These are phyloP conservation scores for Paraphoma sp. DNA, from an alignment of 2,329 filamentous ascomycete genomes.

Conservation along the genomic window DNA sequence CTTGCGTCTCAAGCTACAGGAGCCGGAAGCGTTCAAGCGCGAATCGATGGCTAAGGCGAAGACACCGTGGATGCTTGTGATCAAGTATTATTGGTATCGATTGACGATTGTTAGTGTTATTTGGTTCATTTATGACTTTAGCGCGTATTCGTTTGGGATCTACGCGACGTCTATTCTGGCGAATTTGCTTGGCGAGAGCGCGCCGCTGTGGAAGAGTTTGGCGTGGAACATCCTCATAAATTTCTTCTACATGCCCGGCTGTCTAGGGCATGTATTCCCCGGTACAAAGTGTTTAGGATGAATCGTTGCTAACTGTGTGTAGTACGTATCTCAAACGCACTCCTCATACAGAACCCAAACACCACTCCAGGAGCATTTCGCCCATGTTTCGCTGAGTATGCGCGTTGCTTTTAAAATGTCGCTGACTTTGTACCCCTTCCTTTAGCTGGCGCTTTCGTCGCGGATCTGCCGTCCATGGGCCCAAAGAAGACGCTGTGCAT, in stretches of 20 bases:
- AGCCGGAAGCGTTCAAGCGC: slow-evolving; percentile 61
- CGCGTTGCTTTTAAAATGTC: too few relatives aligned
- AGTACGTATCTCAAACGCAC: too few relatives aligned
- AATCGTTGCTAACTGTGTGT: too few relatives aligned
- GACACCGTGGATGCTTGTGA: slow-evolving; percentile 51
- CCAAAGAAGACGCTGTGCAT: slow-evolving; percentile 75
- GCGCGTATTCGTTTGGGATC: slow-evolving; percentile 82
- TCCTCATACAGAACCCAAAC: too few relatives aligned
- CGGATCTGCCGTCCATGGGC: slow-evolving; percentile 72
- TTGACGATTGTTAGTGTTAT: slow-evolving; percentile 62
- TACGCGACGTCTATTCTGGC: slow-evolving; percentile 79
- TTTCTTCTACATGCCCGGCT: slow-evolving; percentile 86
- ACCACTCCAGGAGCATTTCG: too few relatives aligned
- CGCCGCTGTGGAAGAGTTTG: slow-evolving; percentile 76
- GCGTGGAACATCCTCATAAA: slow-evolving; percentile 92
- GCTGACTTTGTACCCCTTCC: too few relatives aligned
- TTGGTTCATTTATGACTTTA: slow-evolving; percentile 72
- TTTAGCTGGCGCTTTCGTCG: slow-evolving; percentile 75
- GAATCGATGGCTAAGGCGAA: slow-evolving; percentile 55
- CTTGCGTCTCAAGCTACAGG: slow-evolving; percentile 62
- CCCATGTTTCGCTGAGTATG: too few relatives aligned
- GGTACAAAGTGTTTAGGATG: too few relatives aligned
- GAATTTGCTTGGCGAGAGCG: slow-evolving; percentile 65
- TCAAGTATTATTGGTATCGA: slow-evolving; percentile 63
- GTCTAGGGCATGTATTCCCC: too few relatives aligned